Evolutionary conservation across 2,329 filamentous ascomycete species (phyloP), one percentile per base, ranked within the genome.

Genomic region (Drechslera avenae): DNA sequence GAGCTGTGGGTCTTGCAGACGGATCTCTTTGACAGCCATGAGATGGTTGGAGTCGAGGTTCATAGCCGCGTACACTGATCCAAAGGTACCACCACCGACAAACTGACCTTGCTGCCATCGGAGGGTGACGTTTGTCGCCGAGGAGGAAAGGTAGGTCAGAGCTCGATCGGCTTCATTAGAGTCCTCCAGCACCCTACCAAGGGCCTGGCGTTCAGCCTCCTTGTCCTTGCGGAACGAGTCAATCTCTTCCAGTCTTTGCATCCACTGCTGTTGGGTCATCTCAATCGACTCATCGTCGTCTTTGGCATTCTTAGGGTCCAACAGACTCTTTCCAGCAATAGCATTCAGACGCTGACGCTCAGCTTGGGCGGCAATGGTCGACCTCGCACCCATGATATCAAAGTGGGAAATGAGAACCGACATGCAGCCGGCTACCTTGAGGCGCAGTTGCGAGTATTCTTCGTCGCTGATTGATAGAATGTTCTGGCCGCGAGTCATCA

Each of bases 81-180:
- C 94, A 75, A 99, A 99, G 0, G 93, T 97, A 60, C 94, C 94
- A 44, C 94, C 93, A 42, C 94, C 94, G 35, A 99, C 91, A 69
- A 95, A 99, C 65, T 96, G 91, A n/a, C 94, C 94, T 79, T 97
- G 94, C 73, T 97, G 94, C 94, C 94, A 99, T 57, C 94, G 87
- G 76, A 97, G 85, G 36, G 90, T 96, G 51, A 97, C 89, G 69
- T 97, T 97, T 17, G 91, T 96, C 12, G 93, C 91, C 33, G 91
- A 95, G 0, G 93, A 94, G 2, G 92, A 97, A 14, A 99, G 84
- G 67, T 92, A 95, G 1, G 93, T 95, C 33, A 99, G 83, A 21
- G 93, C 97, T 45, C 93, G 88, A 73, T 99, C 94, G 10, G 95
- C 92, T 75, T 97, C 94, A 71, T 95, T 97, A 46, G 88, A 93